phyloP scores from a whole-genome alignment of 352 stramenopile genomes.

The Hyaloperonospora brassicae region DNA sequence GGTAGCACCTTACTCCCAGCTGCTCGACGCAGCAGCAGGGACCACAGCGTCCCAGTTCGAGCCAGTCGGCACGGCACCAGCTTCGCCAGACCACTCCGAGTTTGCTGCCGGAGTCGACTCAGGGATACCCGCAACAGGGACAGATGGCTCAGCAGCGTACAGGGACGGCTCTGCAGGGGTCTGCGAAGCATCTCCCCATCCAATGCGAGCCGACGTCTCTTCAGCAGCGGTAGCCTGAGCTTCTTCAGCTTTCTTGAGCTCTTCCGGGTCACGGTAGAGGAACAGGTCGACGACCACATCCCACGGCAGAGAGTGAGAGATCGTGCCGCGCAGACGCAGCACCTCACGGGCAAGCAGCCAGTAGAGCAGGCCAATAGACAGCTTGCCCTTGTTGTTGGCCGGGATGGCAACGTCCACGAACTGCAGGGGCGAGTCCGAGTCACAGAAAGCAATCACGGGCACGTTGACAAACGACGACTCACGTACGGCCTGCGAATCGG shows the following conservation, averaged over 20 bases:
- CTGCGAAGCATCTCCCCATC: conserved; percentile 63
- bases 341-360: conserved; percentile 99
- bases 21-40: conserved; percentile 39
- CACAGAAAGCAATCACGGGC: conserved; percentile 98
- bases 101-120: conserved; percentile 62
- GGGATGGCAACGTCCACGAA: conserved; percentile 99
- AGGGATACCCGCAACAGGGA: conserved; percentile 38
- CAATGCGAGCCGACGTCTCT: conserved; percentile 53
- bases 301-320: conserved; percentile 92
- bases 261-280: conserved; percentile 99
- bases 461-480: conserved; percentile 99
- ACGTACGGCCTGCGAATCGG: conserved; percentile 95
- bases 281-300: conserved; percentile 99
- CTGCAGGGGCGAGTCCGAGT: conserved; percentile 98
- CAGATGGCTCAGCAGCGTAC: conserved; percentile 43
- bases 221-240: conserved; percentile 85
- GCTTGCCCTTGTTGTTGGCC: conserved; percentile 99
- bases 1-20: conserved; percentile 71
- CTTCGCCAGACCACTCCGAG: conserved; percentile 77
- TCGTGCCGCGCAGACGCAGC: conserved; percentile 94
- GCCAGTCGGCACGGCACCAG: conserved; percentile 35
- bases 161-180: conserved; percentile 42
- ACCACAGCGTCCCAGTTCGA: conserved; percentile 46
- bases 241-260: conserved; percentile 99
- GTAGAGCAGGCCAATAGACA: conserved; percentile 99